Conservation (phyloP, 257 asterid species). For the Vinca minor region DNA sequence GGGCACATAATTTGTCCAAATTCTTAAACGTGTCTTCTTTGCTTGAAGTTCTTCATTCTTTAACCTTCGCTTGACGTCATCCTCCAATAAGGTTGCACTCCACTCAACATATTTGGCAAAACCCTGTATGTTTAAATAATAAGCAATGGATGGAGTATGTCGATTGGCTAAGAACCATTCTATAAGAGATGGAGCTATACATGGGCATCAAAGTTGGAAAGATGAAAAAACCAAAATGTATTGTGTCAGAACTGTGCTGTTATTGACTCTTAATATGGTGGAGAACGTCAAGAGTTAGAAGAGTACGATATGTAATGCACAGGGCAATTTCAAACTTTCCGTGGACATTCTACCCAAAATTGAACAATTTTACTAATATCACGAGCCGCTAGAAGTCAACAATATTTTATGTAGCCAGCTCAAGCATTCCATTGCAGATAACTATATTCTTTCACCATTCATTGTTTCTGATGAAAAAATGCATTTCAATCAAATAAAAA, state of each 20-base stretch:
- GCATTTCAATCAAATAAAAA: no score
- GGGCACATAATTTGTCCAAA: slow-evolving; percentile 84
- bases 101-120: slow-evolving; percentile 82
- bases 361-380: no score
- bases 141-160: background rate
- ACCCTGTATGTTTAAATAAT: slow-evolving; percentile 38
- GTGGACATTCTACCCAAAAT: no score
- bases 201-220: background rate
- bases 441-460: no score
- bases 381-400: no score
- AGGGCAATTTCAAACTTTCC: no score
- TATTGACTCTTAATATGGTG: no score
- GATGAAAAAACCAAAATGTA: background rate
- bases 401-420: no score
- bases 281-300: background rate
- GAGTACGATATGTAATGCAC: no score
- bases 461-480: no score
- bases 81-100: slow-evolving; percentile 83
- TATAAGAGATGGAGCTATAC: background rate
- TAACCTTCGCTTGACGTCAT: slow-evolving; percentile 58
- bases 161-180: background rate
- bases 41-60: slow-evolving; percentile 86
- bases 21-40: slow-evolving; percentile 62
- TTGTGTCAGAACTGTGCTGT: no score
- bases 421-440: no score